phyloP scores from a whole-genome alignment of 164 flowering plant genomes.

The Piper longum region DNA sequence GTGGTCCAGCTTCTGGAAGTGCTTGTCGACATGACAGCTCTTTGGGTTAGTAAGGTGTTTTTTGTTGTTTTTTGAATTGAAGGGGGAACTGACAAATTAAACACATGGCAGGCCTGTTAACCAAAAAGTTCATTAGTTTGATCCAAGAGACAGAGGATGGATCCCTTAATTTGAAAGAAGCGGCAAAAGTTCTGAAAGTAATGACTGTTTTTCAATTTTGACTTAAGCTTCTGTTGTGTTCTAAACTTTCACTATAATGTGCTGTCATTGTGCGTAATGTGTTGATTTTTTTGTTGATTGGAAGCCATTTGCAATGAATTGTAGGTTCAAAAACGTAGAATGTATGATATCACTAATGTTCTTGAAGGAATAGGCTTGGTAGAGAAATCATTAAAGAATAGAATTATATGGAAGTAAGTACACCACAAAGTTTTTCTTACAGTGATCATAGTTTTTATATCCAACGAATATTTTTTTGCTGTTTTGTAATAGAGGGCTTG shows the following conservation, averaged over 20 bases:
- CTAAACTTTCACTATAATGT: not conserved
- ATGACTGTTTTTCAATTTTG: not conserved
- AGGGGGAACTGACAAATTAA: not conserved
- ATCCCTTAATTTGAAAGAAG: slow-evolving; percentile 77
- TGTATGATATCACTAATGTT: slow-evolving; percentile 95
- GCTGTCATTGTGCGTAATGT: slow-evolving; percentile 1
- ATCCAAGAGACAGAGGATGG: slow-evolving; percentile 93
- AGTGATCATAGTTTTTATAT: slow-evolving; percentile 1
- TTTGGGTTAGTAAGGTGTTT: slow-evolving; percentile 22
- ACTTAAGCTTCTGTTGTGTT: not conserved
- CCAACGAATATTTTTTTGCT: not conserved
- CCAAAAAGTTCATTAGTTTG: slow-evolving; percentile 80
- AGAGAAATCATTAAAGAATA: slow-evolving; percentile 84
- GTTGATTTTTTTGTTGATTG: not conserved
- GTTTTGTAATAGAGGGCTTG: slow-evolving; percentile 46
- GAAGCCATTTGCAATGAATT: slow-evolving; percentile 3
- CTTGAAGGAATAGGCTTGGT: slow-evolving; percentile 92
- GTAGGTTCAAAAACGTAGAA: slow-evolving; percentile 86
- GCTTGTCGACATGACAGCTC: slow-evolving; percentile 53
- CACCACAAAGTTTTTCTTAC: not conserved
- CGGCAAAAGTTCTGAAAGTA: slow-evolving; percentile 84
- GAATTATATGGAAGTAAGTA: slow-evolving; percentile 79
- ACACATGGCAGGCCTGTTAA: slow-evolving; percentile 53
- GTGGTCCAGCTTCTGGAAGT: slow-evolving; percentile 17
- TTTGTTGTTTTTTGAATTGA: not conserved